phyloP scores from a whole-genome alignment of 2,329 filamentous ascomycete species.

The Colletotrichum spinosum region DNA sequence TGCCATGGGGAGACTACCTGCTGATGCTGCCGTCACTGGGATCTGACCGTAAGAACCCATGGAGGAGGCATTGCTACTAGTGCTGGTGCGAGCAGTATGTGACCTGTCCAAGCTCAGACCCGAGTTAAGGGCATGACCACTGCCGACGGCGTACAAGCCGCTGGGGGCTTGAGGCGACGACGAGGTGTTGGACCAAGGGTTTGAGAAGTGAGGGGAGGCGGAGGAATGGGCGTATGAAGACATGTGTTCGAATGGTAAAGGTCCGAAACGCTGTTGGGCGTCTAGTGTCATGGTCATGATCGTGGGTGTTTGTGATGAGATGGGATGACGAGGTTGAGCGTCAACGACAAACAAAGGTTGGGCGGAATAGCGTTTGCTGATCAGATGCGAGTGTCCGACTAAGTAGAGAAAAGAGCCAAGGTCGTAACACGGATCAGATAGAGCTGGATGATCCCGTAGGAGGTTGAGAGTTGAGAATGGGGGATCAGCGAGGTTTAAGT shows the following conservation, averaged over 20 bases:
- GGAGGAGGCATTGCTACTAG: conserved; percentile 66
- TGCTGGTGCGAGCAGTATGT: conserved; percentile 64
- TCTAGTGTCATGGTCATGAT: conserved; percentile 97
- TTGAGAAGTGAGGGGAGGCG: conserved; percentile 83
- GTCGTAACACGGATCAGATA: conserved; percentile 51
- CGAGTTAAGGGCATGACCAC: conserved; percentile 65
- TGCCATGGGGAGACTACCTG: conserved; percentile 72
- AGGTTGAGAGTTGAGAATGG: conserved; percentile 45
- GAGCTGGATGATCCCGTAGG: conserved; percentile 48
- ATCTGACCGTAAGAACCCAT: conserved; percentile 80
- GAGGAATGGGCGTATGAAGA: conserved; percentile 69
- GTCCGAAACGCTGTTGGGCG: conserved; percentile 82
- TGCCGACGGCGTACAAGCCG: conserved; percentile 71
- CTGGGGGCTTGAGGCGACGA: conserved; percentile 57
- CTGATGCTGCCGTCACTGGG: conserved; percentile 78
- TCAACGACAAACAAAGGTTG: conserved; percentile 38
- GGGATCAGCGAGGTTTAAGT: conserved; percentile 67
- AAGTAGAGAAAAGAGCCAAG: conserved; percentile 52
- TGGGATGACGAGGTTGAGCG: conserved; percentile 33
- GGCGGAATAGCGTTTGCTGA: conserved; percentile 55
- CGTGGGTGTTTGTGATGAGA: conserved; percentile 40
- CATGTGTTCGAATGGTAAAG: conserved; percentile 82
- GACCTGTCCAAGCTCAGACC: conserved; percentile 68
- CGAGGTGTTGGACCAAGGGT: conserved; percentile 82
- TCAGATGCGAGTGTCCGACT: conserved; percentile 63